These are phyloP conservation scores for Rubroboletus pulcherrimus DNA, from an alignment of 768 basidiomycete species.

Conservation along the genomic window DNA sequence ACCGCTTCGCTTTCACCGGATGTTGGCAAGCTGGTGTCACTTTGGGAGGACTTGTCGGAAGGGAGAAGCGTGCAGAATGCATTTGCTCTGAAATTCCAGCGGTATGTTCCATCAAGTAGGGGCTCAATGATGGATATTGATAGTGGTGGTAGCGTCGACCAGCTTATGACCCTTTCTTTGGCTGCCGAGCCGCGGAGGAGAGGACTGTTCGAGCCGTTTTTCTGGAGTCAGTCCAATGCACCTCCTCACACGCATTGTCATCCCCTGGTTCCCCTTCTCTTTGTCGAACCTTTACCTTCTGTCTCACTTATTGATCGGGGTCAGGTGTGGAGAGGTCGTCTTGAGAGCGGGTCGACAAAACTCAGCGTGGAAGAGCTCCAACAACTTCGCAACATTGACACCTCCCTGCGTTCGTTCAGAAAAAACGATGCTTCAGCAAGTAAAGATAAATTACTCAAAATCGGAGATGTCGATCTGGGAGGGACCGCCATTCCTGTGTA, in stretches of 20 bases:
- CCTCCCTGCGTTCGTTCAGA: constrained; percentile 34
- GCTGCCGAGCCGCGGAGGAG: constrained; percentile 72
- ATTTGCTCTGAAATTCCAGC: constrained; percentile 55
- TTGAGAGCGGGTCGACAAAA: constrained; percentile 55
- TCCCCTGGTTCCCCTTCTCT: constrained; percentile 62
- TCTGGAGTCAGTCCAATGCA: constrained; percentile 53
- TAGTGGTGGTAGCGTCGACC: constrained; percentile 50
- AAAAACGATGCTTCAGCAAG: constrained; percentile 14
- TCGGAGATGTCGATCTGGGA: constrained; percentile 47
- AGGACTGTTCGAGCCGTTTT: constrained; percentile 73
- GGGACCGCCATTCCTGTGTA: constrained; percentile 72
- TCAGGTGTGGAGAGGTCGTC: constrained; percentile 59
- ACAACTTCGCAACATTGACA: constrained; percentile 50
- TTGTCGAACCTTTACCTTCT: constrained; percentile 70
- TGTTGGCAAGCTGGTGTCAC: constrained; percentile 45
- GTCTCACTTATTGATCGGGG: constrained; percentile 66
- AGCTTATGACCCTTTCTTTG: constrained; percentile 74
- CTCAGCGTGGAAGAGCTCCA: constrained; percentile 55
- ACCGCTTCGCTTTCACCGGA: constrained; percentile 44
- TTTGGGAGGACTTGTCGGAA: constrained; percentile 52
- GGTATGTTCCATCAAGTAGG: constrained; percentile 40
- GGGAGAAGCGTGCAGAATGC: constrained; percentile 36
- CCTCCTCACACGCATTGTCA: constrained; percentile 39
- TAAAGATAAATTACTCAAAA: constrained; percentile 30
- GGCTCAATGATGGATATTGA: not conserved